These are phyloP conservation scores for Penicillium sp. DNA, from an alignment of 2,329 filamentous ascomycete species.

Conservation along the genomic window DNA sequence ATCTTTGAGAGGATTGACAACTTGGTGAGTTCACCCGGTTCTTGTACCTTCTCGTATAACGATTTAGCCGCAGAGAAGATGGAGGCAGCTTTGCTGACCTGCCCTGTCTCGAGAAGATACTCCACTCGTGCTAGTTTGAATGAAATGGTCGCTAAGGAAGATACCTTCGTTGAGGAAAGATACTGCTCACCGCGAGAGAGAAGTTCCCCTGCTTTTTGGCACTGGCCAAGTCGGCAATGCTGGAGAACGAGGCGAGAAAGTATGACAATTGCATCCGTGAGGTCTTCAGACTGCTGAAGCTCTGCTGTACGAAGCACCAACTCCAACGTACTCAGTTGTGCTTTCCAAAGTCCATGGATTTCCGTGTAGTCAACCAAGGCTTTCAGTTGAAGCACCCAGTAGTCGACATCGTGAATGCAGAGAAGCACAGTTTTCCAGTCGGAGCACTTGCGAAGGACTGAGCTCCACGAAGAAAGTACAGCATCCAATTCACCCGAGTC, in stretches of 20 bases:
- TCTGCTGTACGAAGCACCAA: slow-evolving; percentile 47
- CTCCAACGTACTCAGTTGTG: slow-evolving; percentile 47
- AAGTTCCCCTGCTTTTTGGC: slow-evolving; percentile 51
- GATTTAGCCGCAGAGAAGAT: slow-evolving; percentile 27
- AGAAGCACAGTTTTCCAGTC: slow-evolving; percentile 40
- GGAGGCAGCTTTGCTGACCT: slow-evolving; percentile 53
- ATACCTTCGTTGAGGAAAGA: slow-evolving; percentile 36
- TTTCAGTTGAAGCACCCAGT: slow-evolving; percentile 49
- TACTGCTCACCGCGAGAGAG: slow-evolving; percentile 56
- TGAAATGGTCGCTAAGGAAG: slow-evolving; percentile 45
- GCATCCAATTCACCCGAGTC: slow-evolving; percentile 23
- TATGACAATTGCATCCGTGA: slow-evolving; percentile 39
- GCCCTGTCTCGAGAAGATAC: slow-evolving; percentile 63
- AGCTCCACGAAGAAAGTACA: slow-evolving; percentile 34
- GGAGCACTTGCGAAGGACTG: slow-evolving; percentile 42
- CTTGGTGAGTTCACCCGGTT: slow-evolving; percentile 27
- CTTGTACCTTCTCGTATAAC: slow-evolving; percentile 32
- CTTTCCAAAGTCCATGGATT: slow-evolving; percentile 51
- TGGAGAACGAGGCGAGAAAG: slow-evolving; percentile 49
- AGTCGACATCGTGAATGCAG: slow-evolving; percentile 47
- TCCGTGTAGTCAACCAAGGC: slow-evolving; percentile 53
- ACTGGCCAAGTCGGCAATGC: slow-evolving; percentile 56
- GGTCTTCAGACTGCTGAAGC: slow-evolving; percentile 35
- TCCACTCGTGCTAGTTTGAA: slow-evolving; percentile 70
- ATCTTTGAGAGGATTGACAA: slow-evolving; percentile 38